Evolutionary conservation across 805 yeast genomes (phyloP), one percentile per base, ranked within the genome.

Genomic region (Schwanniomyces yamadae): DNA sequence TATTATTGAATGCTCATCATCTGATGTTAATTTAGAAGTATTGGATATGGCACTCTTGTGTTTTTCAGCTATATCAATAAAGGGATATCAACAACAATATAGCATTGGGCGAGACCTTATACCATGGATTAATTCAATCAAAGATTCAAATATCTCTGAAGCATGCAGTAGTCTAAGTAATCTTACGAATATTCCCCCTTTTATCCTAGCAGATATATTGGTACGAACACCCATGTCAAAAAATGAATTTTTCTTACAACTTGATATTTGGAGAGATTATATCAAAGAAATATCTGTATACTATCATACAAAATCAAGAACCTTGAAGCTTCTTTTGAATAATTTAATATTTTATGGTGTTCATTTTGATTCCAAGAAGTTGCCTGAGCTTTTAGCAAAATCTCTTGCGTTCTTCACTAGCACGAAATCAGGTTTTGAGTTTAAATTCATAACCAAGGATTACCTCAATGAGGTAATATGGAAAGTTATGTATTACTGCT

Each of bases 131-230:
- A 42, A 39, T 5, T 61, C 71, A 4, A 42, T 70, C 0, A 28
- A 45, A 3, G 50, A 75, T 0, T 44, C 58, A 0, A 49, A 44
- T 25, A 53, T 72, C 8, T 42, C 52, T 5, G 50, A 46, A 2
- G 61, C 71, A 3, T 69, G 74, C 37, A 24, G 40, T 2, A 40
- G 60, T 2, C 45, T 73, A 7, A 32, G 58, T 0, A 55, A 59
- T 12, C 39, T 53, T 7, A 35, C 51, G 1, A 42, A 50, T 2
- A 54, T 70, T 11, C 78, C 78, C 0, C 46, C 63, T 1, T 68
- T 63, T 46, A 56, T 73, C 1, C 31, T 58, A 1, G 50, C 58
- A 1, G 75, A 73, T 39, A 47, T 72, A 4, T 45, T 70, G 2
- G 41, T 54, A 1, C 52, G 78, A 30, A 55, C 69, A 1, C 71